Evolutionary conservation across 495 filamentous ascomycete genomes (phyloP), one percentile per base, ranked within the genome.

Genomic region (Daldinia childiae): DNA sequence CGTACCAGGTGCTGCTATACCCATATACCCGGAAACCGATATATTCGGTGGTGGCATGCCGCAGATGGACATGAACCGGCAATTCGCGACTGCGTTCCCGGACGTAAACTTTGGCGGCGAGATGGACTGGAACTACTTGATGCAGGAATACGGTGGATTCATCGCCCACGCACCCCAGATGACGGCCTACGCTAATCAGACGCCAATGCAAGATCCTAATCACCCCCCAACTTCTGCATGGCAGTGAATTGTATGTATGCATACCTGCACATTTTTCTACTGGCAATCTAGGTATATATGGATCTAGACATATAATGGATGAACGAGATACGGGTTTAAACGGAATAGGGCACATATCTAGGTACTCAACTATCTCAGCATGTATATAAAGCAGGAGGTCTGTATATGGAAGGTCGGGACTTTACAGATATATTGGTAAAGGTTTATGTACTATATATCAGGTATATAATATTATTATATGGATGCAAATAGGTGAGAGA

Each of bases 51-150:
- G 24, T n/a, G 34, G 48, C 51, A 69, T 74, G 71, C 74, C 61
- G 24, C 68, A 48, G 14, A 66, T 71, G 3, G 73, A 76, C 30
- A 57, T 78, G 39, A 74, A 70, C 24, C 71, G 76, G 38, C 76
- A 78, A 26, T 76, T 78, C 51, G 68, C 75, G 4, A 61, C 71
- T 21, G 73, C 68, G 6, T 75, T 79, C 70, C 74, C 77, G n/a
- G 80, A 82, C 41, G 68, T 79, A 4, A 81, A 80, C 61, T 76
- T 80, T 32, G 75, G 74, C 15, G 76, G 73, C 34, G 79, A 82
- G 30, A 80, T 84, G 79, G 81, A 84, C 39, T 83, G 80, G 82
- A 79, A 80, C 43, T 82, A 80, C 56, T 43, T 84, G 14, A 74
- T 82, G 38, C 82, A 78, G 59, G 74, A 82, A 66, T 79, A 80